Conservation (phyloP, 345 rosid species). For the Rhodomyrtus tomentosa region DNA sequence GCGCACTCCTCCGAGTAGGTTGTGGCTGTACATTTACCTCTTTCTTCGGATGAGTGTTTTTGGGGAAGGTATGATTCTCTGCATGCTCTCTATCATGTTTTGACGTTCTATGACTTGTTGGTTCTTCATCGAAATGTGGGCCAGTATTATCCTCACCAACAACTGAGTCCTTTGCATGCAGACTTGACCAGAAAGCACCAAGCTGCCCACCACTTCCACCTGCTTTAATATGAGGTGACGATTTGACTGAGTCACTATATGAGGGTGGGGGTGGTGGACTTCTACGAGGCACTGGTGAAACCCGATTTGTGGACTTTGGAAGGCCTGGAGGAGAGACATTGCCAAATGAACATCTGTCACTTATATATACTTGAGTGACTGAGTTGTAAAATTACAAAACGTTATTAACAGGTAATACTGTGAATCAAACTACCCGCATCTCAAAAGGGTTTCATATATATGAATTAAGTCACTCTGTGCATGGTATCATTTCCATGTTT, state of each 20-base stretch:
- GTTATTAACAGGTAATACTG: background rate
- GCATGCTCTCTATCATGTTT: conserved; percentile 27
- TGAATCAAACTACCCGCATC: background rate
- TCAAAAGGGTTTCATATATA: background rate
- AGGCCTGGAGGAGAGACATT: conserved; percentile 16
- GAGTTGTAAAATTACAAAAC: background rate
- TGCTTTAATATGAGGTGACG: conserved; percentile 16
- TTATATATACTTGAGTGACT: background rate
- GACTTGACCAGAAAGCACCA: conserved; percentile 95
- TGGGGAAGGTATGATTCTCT: conserved; percentile 26
- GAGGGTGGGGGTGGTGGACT: conserved; percentile 73
- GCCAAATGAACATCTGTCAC: background rate
- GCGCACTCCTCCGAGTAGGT: conserved; percentile 18
- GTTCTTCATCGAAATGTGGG: conserved; percentile 63
- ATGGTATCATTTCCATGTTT: background rate
- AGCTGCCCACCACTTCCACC: conserved; percentile 50
- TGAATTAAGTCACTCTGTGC: background rate
- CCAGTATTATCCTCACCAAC: conserved; percentile 34
- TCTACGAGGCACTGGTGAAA: conserved; percentile 67
- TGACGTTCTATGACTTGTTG: conserved; percentile 20
- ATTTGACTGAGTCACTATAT: conserved; percentile 17
- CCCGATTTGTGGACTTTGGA: conserved; percentile 35
- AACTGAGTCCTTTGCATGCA: conserved; percentile 53
- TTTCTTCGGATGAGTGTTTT: conserved; percentile 30
- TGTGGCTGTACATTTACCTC: conserved; percentile 30